Conservation (phyloP, 441 rosid genomes). For the Corymbia calophylla region DNA sequence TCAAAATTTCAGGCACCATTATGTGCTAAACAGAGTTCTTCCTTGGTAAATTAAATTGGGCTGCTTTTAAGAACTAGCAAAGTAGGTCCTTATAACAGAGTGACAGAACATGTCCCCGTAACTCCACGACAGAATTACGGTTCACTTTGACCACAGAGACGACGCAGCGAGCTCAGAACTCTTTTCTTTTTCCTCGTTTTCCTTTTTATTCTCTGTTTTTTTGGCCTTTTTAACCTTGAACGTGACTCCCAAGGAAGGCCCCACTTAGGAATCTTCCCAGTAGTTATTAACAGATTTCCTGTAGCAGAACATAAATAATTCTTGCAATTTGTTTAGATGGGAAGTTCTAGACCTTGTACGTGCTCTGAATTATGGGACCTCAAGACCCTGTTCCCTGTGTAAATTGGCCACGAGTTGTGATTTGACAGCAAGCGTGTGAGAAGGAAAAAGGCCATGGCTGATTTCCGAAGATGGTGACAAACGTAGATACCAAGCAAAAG, state of each 20-base stretch:
- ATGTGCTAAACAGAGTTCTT: background rate
- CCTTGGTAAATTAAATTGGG: background rate
- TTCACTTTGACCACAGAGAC: background rate
- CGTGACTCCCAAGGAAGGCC: background rate
- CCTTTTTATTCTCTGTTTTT: background rate
- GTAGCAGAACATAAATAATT: background rate
- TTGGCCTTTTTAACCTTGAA: background rate
- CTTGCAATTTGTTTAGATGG: background rate
- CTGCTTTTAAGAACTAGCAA: background rate
- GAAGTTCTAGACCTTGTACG: background rate
- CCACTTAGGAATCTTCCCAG: background rate
- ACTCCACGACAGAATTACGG: background rate
- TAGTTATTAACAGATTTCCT: background rate
- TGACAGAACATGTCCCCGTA: background rate
- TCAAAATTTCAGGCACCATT: background rate
- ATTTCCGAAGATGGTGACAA: background rate
- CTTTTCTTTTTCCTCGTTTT: background rate
- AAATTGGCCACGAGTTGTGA: background rate
- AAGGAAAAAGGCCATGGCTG: background rate
- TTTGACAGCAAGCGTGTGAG: background rate
- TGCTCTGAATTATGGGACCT: background rate
- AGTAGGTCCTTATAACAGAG: background rate
- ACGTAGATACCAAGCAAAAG: background rate
- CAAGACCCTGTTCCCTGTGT: background rate
- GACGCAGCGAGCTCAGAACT: background rate